Percentiles rank a stretch among this genome's conserved stretches.
Conservation (phyloP, 306 rosid genomes). For the Erythrophleum fordii region DNA sequence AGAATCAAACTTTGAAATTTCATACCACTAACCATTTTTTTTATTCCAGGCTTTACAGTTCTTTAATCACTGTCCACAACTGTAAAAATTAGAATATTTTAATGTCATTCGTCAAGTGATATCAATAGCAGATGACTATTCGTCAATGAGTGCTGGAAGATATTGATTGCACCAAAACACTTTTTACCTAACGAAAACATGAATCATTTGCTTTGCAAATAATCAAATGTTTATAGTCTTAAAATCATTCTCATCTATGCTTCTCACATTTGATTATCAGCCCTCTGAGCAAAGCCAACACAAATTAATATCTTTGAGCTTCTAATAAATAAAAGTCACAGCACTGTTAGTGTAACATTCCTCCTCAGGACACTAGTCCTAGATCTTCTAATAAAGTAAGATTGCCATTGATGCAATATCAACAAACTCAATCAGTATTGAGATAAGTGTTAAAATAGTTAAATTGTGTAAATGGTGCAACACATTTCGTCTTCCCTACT, state of each 20-base stretch:
- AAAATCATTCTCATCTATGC: neutral
- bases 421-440: neutral
- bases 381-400: too few species aligned
- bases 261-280: neutral
- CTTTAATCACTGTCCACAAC: conserved; percentile 23
- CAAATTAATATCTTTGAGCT: neutral
- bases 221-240: conserved; percentile 20
- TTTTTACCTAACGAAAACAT: conserved; percentile 37
- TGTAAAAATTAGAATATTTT: conserved; percentile 2
- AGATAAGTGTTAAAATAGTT: neutral
- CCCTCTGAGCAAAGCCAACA: neutral
- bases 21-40: conserved; percentile 5
- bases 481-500: too few species aligned
- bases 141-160: conserved; percentile 37
- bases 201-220: conserved; percentile 12
- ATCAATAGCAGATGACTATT: conserved; percentile 25
- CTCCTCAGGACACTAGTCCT: too few species aligned
- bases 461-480: neutral
- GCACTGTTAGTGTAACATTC: neutral
- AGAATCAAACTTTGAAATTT: conserved; percentile 33
- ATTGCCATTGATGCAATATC: too few species aligned
- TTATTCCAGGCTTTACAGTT: conserved; percentile 15
- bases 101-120: conserved; percentile 31
- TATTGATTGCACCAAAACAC: conserved; percentile 21
- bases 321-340: neutral